phyloP scores from a whole-genome alignment of 345 rosid genomes.

The Syzygium grande region DNA sequence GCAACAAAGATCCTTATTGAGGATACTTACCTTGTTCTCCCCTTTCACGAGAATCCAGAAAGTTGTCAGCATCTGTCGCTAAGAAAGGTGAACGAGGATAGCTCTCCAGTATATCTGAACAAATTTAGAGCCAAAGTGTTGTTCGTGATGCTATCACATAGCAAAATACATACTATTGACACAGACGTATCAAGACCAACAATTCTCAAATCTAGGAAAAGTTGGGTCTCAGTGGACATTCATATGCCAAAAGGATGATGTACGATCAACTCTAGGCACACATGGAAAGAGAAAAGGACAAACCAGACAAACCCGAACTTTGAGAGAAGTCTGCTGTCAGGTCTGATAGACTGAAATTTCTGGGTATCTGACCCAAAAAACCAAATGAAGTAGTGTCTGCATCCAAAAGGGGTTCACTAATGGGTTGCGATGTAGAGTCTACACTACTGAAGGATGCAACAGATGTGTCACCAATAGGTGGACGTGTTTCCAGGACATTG shows the following conservation, averaged over 20 bases:
- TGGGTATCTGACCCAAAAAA: conserved; percentile 68
- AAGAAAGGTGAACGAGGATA: conserved; percentile 82
- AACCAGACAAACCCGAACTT: conserved; percentile 62
- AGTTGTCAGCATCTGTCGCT: conserved; percentile 33
- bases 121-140: neutral
- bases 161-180: neutral
- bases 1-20: neutral
- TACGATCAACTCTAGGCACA: neutral
- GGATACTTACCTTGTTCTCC: conserved; percentile 45
- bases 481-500: conserved; percentile 55
- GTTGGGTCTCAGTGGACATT: neutral
- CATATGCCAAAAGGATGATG: neutral
- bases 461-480: conserved; percentile 59
- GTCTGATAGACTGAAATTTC: conserved; percentile 91
- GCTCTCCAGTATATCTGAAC: conserved; percentile 77
- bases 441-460: conserved; percentile 64
- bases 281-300: neutral
- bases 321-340: conserved; percentile 80
- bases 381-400: conserved; percentile 70
- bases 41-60: conserved; percentile 54
- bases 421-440: conserved; percentile 67
- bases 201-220: neutral
- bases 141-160: neutral
- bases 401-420: conserved; percentile 64
- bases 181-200: neutral